Evolutionary conservation across 495 filamentous ascomycete genomes (phyloP).

Genomic region (Mytilinidion resinicola): DNA sequence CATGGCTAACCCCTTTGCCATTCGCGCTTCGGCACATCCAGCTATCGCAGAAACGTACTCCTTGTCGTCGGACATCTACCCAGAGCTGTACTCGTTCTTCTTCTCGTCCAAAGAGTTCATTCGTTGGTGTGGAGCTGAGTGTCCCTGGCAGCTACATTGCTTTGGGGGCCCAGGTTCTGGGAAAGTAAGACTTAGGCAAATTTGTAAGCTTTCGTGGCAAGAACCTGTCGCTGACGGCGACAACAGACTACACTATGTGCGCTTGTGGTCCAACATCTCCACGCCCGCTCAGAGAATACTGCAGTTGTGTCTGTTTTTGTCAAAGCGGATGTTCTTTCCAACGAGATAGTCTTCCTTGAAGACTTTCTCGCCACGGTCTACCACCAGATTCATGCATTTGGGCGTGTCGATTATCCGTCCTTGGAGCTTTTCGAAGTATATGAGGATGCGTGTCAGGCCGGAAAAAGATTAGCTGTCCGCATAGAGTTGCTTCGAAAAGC

Average conservation of each 20-base stretch:
- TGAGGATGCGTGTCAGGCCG: neutral
- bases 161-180: slow-evolving; percentile 12
- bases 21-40: neutral
- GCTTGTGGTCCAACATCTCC: neutral
- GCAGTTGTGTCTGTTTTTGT: neutral
- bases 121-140: neutral
- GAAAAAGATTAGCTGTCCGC: neutral
- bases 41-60: neutral
- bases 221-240: neutral
- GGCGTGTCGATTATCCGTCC: neutral
- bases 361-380: slow-evolving; percentile 7
- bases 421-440: neutral
- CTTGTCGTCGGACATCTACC: slow-evolving; percentile 11
- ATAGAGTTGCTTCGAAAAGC: slow-evolving; percentile 1
- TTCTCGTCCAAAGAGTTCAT: slow-evolving; percentile 1
- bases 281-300: neutral
- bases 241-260: slow-evolving; percentile 10
- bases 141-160: slow-evolving; percentile 13
- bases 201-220: no score
- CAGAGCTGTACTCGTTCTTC: slow-evolving; percentile 5
- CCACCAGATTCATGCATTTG: neutral
- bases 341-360: neutral
- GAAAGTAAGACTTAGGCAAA: neutral
- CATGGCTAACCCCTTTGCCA: neutral
- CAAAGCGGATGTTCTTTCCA: neutral